Conservation (phyloP, 805 yeast genomes). For the Yamadazyma endophytica region DNA sequence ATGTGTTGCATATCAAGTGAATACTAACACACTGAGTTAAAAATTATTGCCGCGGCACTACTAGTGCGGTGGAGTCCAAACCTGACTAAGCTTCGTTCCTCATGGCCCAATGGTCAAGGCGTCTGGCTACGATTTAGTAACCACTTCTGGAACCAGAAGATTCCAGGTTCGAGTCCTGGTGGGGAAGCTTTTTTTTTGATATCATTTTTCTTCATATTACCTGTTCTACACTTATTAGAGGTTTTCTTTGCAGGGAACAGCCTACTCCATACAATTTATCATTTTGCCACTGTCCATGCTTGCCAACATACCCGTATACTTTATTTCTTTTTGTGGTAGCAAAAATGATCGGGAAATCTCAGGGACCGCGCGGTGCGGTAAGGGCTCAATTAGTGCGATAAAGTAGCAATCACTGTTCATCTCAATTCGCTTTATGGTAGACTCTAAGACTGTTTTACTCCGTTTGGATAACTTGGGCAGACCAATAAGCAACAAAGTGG, state of each 20-base stretch:
- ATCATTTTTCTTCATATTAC: constrained; percentile 1
- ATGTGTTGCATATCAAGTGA: too few species aligned
- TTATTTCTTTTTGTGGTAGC: too few species aligned
- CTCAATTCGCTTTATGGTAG: background rate
- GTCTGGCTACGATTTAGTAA: constrained; percentile 45
- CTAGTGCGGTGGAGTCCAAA: too few species aligned
- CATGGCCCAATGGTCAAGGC: constrained; percentile 53
- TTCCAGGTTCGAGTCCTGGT: constrained; percentile 57
- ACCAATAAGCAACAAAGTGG: constrained; percentile 35
- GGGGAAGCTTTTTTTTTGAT: constrained; percentile 44
- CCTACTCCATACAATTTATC: too few species aligned
- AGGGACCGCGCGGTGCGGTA: background rate
- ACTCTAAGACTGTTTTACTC: constrained; percentile 33
- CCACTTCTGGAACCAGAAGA: constrained; percentile 44
- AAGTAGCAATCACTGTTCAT: too few species aligned
- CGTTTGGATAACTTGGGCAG: constrained; percentile 46
- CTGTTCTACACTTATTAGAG: too few species aligned
- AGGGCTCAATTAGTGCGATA: too few species aligned
- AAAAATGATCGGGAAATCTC: background rate
- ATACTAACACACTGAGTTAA: too few species aligned
- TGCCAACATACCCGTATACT: too few species aligned
- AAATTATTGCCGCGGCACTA: too few species aligned
- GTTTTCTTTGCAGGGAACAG: too few species aligned
- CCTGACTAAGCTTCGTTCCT: constrained; percentile 46
- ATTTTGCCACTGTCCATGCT: too few species aligned